phyloP scores from a whole-genome alignment of 345 rosid species.

The Hibiscus tridactylites region DNA sequence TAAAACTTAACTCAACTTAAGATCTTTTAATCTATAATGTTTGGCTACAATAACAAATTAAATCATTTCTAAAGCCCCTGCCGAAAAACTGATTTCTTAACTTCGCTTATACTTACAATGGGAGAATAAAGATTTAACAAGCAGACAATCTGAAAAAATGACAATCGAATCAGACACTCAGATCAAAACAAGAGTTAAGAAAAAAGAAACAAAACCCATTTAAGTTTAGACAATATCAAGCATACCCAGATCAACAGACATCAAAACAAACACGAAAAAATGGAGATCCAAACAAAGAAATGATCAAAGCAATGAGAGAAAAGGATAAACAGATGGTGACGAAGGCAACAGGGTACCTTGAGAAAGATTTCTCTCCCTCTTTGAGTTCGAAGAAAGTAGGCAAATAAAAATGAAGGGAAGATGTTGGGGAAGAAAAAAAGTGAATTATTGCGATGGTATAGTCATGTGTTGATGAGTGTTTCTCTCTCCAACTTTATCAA shows the following conservation, averaged over 20 bases:
- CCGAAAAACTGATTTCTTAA: not conserved
- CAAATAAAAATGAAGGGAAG: slow-evolving; percentile 3
- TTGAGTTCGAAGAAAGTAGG: slow-evolving; percentile 3
- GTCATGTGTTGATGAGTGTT: slow-evolving; percentile 8
- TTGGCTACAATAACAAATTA: too few species aligned
- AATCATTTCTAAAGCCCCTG: too few species aligned
- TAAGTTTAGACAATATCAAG: slow-evolving; percentile 10
- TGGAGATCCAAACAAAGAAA: slow-evolving; percentile 20
- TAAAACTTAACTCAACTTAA: too few species aligned
- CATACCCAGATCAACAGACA: slow-evolving; percentile 24
- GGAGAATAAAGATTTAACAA: not conserved
- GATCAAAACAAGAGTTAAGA: slow-evolving; percentile 27
- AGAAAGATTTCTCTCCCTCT: slow-evolving; percentile 9
- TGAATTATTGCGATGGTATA: slow-evolving; percentile 27
- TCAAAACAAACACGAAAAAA: not conserved
- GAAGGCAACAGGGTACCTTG: slow-evolving; percentile 1
- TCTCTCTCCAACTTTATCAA: slow-evolving; percentile 27
- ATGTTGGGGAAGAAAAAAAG: slow-evolving; percentile 7
- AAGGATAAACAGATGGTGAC: not conserved
- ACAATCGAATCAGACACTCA: slow-evolving; percentile 4
- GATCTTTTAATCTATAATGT: too few species aligned
- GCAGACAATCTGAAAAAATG: not conserved
- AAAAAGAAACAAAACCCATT: slow-evolving; percentile 12
- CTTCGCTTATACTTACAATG: too few species aligned
- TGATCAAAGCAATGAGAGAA: not conserved